Base-by-base conservation (phyloP, 257 asterid species). In the Petrea volubilis region DNA sequence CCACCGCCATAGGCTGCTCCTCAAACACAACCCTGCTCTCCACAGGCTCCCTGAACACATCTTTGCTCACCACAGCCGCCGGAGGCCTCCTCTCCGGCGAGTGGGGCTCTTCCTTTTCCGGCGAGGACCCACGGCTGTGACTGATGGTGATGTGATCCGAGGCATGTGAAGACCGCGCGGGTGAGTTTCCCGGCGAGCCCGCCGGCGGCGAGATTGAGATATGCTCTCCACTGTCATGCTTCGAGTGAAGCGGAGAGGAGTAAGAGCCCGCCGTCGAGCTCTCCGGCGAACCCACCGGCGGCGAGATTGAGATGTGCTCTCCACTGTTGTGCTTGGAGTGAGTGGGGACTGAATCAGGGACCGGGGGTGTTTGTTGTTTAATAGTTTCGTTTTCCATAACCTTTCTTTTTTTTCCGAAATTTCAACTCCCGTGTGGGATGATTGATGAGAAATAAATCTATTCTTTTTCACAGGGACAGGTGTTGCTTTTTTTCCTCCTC, bases 91-190 rank as follows among this genome's bases (percentile, higher is more conserved):
- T 44, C 34, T 55, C 72, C 46, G 80, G 72, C 23, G 78, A 62
- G 4, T 34, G 71, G 41, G 71, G 72, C 28, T 66, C 76, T 5
- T 74, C 78, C 23, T 64, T 79, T 31, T 68, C 80, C 55, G 81
- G 89, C 28, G 79, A 84, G 7, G 86, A 77, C 24, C 81, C 77
- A 5, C 72, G 83, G 18, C 82, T 71, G 34, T 64, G 86, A 11
- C 73, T 67, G 23, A 80, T 64, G 23, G 81, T 61, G 38, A 73
- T 73, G 10, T 71, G 83, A 65, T 79, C 86, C 41, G 97, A 87
- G 56, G 82, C 81, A 75, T 77, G 44, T 0, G 88, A 83, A 24
- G 87, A 86, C 44, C 82, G 74, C 33, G 76, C 76, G 5, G 95
- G 83, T 7, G 97, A 88, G 29, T 69, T 73, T 9, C 46, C 83